Base-by-base conservation (phyloP, 805 yeast species). In the Monosporozyma aerobia region DNA sequence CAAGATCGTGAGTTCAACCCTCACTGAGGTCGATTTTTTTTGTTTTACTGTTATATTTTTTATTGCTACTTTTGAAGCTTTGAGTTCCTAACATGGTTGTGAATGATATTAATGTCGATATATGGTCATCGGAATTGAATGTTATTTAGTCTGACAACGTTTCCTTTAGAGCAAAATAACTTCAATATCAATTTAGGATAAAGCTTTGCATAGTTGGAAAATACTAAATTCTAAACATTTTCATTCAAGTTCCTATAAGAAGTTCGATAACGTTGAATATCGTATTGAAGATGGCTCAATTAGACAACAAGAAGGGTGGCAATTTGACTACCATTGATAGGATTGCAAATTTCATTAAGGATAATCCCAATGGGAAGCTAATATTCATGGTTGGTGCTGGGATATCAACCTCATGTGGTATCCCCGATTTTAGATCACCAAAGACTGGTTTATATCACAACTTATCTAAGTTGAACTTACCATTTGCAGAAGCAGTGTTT, bases 401-500 rank as follows among this genome's bases (percentile, higher is more conserved):
- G 1, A 82, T 90, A 41, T 88, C 97, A 2, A 92, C 98, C 0
- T 75, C 87, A 2, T 90, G 95, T 47, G 99, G 98, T 0, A 92
- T 90, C 47, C 99, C 98, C 0, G 99, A 92, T 67, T 92, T 92
- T 67, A 75, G 98, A 59, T 82, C 95, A 19, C 97, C 97, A 0
- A 78, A 81, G 44, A 92, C 98, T 1, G 95, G 95, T 0, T 76
- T 92, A 6, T 92, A 92, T 62, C 80, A 90, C 57, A 92, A 92
- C 64, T 72, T 92, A 50, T 75, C 84, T 22, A 76, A 80, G 57
- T 73, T 90, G 40, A 76, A 87, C 37, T 72, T 92, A 48, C 98
- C 98, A 5, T 90, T 80, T 65, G 94, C 97, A 0, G 99, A 92
- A 64, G 97, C 97, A 0, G 97, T 92, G 1, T 92, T 92, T 65